Conservation (phyloP, 495 filamentous ascomycete species). For the Podospora pseudopauciseta region DNA sequence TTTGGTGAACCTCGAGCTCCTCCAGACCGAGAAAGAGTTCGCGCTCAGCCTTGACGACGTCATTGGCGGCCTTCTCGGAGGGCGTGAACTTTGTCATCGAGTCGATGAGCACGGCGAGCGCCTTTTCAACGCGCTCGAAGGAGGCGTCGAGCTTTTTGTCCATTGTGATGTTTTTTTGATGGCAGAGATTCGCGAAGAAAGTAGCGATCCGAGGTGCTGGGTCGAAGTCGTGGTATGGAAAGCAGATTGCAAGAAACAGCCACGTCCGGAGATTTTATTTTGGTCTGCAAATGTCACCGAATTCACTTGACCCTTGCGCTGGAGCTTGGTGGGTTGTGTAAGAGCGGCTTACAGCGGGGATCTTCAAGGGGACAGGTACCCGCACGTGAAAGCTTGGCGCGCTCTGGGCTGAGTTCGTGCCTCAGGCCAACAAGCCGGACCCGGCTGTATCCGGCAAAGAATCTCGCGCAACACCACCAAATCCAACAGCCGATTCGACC, state of each 20-base stretch:
- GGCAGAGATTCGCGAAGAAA: neutral
- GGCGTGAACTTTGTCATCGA: constrained; percentile 78
- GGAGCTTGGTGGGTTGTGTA: neutral
- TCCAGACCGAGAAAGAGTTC: constrained; percentile 58
- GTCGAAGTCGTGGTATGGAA: neutral
- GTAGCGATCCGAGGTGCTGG: neutral
- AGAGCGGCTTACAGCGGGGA: neutral
- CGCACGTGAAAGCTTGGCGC: constrained; percentile 6
- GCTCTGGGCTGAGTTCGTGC: neutral
- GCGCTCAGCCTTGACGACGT: constrained; percentile 64
- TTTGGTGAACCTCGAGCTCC: constrained; percentile 64
- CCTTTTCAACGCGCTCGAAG: constrained; percentile 66
- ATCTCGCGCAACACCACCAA: constrained; percentile 35
- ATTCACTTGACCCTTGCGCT: neutral
- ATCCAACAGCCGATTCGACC: constrained; percentile 16
- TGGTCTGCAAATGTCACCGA: neutral
- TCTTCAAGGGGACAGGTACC: neutral
- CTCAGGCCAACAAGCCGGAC: constrained; percentile 5
- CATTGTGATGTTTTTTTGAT: constrained; percentile 40
- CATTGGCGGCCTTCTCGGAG: constrained; percentile 55
- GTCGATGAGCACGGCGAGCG: constrained; percentile 63
- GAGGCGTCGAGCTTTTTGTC: constrained; percentile 54
- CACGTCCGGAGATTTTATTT: neutral
- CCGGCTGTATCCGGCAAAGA: constrained; percentile 37
- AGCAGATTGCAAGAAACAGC: neutral